Evolutionary conservation across 2,329 filamentous ascomycete genomes (phyloP).

Genomic region (Ceratocystis papillata): DNA sequence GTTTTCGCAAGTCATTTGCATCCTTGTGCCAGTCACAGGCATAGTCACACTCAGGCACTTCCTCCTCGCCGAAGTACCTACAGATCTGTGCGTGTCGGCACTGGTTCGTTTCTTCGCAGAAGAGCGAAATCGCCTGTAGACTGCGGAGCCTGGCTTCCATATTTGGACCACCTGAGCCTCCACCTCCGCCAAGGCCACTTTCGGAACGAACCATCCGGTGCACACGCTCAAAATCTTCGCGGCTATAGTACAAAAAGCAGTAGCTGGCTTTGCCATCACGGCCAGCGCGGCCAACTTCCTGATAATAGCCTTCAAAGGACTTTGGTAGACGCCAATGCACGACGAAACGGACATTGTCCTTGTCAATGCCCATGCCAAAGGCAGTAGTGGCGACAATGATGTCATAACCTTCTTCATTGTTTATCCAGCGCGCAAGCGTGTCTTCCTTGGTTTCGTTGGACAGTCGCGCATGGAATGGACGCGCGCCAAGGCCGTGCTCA

Average conservation of each 20-base stretch:
- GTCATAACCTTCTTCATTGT: conserved; percentile 65
- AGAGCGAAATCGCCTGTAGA: conserved; percentile 58
- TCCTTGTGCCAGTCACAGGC: conserved; percentile 75
- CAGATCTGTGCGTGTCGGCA: conserved; percentile 71
- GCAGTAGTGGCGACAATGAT: conserved; percentile 92
- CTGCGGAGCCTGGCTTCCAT: conserved; percentile 47
- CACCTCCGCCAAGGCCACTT: neutral
- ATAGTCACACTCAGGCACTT: conserved; percentile 52
- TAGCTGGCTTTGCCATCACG: conserved; percentile 77
- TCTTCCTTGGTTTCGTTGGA: conserved; percentile 58
- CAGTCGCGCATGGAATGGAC: conserved; percentile 62
- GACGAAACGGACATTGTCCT: conserved; percentile 87
- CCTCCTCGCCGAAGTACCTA: conserved; percentile 62
- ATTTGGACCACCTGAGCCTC: conserved; percentile 12
- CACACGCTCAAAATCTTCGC: conserved; percentile 71
- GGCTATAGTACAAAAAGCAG: conserved; percentile 84
- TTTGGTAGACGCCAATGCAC: conserved; percentile 91
- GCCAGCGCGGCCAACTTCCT: conserved; percentile 85
- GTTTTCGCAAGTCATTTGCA: conserved; percentile 43
- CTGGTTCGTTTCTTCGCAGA: conserved; percentile 63
- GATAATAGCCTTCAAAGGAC: conserved; percentile 91
- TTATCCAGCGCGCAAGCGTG: conserved; percentile 60
- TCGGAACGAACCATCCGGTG: conserved; percentile 41
- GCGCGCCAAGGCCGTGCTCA: conserved; percentile 58
- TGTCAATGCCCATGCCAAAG: conserved; percentile 97